A percentile compares a stretch with the other conserved stretches of the same genome.
Evolutionary conservation across 495 filamentous ascomycete genomes (phyloP).

Genomic region (Tricharina praecox): DNA sequence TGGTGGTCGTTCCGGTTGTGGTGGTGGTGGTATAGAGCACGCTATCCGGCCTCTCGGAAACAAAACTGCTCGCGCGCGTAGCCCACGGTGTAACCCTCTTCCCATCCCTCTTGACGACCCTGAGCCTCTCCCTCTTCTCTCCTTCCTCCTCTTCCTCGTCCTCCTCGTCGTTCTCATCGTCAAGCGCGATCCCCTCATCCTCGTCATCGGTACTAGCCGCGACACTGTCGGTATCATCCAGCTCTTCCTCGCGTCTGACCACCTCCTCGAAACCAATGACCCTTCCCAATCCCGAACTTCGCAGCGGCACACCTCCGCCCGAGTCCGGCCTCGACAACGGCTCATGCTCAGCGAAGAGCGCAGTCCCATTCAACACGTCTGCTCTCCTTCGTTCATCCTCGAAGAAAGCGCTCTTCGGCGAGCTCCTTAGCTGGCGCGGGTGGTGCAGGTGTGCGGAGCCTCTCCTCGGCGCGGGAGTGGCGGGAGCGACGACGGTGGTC

Average conservation of each 20-base stretch:
- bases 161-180: background rate
- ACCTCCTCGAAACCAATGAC: background rate
- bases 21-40: background rate
- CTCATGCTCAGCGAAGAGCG: no score
- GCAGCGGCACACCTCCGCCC: no score
- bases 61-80: background rate
- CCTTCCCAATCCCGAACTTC: no score
- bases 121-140: background rate
- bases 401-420: conserved; percentile 3
- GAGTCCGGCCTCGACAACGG: no score
- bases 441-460: background rate
- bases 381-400: background rate
- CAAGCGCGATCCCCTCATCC: no score
- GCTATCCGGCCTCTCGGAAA: background rate
- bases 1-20: background rate
- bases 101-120: background rate
- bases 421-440: background rate
- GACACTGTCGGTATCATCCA: background rate
- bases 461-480: no score
- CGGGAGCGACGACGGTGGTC: background rate
- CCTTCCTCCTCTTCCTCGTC: background rate
- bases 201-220: background rate
- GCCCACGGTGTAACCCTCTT: conserved; percentile 3
- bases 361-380: no score
- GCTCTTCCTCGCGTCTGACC: background rate